A percentile compares a stretch with the other conserved stretches of the same genome.
These are phyloP conservation scores for Senecio squalidus DNA, from an alignment of 140 eudicot genomes.

Conservation along the genomic window DNA sequence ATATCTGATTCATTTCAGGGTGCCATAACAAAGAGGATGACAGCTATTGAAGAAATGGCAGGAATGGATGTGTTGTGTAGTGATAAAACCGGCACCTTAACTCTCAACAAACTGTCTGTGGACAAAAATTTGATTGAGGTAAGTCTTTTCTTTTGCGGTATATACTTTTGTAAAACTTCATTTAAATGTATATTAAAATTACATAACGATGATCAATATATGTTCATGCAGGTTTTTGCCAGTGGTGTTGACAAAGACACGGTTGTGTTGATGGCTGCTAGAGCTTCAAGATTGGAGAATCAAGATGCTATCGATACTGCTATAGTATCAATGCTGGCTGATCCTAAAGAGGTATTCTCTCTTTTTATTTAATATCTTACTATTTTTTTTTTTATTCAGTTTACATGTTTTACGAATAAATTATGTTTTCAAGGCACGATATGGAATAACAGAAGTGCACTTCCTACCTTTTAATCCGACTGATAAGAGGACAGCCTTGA, in stretches of 20 bases:
- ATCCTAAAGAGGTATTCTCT: conserved; percentile 47
- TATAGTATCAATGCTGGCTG: conserved; percentile 40
- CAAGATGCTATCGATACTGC: conserved; percentile 35
- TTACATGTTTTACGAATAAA: conserved; percentile 1
- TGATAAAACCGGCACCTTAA: conserved; percentile 66
- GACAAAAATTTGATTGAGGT: conserved; percentile 67
- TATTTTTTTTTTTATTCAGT: background rate
- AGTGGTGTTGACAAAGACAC: conserved; percentile 55
- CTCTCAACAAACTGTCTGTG: conserved; percentile 58
- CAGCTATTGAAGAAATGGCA: conserved; percentile 75
- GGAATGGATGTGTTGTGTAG: conserved; percentile 78
- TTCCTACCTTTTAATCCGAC: conserved; percentile 79
- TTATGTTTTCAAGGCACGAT: conserved; percentile 42
- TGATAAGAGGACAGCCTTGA: conserved; percentile 68
- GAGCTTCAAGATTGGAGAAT: conserved; percentile 55
- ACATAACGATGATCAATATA: background rate
- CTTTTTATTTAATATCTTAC: background rate
- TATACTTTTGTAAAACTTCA: too few relatives aligned
- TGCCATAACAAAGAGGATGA: conserved; percentile 72
- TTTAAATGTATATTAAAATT: too few relatives aligned
- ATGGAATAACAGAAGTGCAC: conserved; percentile 64
- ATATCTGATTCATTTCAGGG: conserved; percentile 33
- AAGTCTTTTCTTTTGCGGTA: background rate
- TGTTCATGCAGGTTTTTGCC: conserved; percentile 47
- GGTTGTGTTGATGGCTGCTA: conserved; percentile 66